A percentile compares a stretch with the other conserved stretches of the same genome.
phyloP scores from a whole-genome alignment of 2,329 filamentous ascomycete genomes.

The Cladosporium austrohemisphaericum region DNA sequence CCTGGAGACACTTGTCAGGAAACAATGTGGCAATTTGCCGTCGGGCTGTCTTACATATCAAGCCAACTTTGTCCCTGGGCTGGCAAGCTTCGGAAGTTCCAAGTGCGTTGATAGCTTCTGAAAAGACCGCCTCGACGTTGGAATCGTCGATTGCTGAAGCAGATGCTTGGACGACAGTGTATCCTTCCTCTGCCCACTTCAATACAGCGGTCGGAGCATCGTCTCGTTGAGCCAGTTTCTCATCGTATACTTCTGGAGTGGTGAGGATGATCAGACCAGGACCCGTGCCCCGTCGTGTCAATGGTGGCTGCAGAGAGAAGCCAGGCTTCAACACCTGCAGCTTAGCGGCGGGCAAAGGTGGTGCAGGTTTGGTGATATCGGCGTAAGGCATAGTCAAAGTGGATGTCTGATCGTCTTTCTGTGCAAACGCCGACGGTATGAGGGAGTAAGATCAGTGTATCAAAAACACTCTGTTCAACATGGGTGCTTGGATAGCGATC shows the following conservation, averaged over 20 bases:
- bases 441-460: too few relatives aligned
- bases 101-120: conserved; percentile 24
- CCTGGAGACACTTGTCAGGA: conserved; percentile 15
- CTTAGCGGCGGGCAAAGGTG: conserved; percentile 21
- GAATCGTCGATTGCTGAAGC: conserved; percentile 21
- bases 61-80: conserved; percentile 37
- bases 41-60: conserved; percentile 30
- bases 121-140: conserved; percentile 1
- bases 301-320: conserved; percentile 39
- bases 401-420: too few relatives aligned
- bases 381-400: not conserved
- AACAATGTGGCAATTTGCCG: not conserved
- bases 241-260: conserved; percentile 28
- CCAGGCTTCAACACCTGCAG: conserved; percentile 21
- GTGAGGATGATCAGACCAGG: conserved; percentile 48
- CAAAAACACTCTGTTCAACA: too few relatives aligned
- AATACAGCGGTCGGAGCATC: conserved; percentile 52
- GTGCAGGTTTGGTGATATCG: conserved; percentile 10
- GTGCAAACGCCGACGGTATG: too few relatives aligned
- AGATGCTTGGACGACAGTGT: conserved; percentile 55
- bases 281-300: conserved; percentile 48
- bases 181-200: conserved; percentile 72
- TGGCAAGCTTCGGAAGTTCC: conserved; percentile 32
- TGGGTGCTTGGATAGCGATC: too few relatives aligned
- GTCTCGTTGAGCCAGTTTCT: conserved; percentile 34